phyloP scores from a whole-genome alignment of 2,329 filamentous ascomycete genomes.

The Setomelanomma holmii region DNA sequence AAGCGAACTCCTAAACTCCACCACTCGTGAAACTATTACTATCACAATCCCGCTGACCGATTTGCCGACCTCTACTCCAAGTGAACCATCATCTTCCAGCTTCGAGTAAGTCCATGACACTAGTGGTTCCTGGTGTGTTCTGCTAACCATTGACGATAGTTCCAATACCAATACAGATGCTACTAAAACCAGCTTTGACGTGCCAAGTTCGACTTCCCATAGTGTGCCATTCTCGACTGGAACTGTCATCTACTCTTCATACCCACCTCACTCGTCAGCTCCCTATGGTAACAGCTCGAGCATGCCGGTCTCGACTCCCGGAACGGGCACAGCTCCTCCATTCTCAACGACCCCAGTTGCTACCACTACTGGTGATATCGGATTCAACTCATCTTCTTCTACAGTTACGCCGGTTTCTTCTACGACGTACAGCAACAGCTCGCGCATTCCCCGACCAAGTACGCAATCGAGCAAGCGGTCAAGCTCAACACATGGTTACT shows the following conservation, averaged over 20 bases:
- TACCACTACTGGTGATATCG: neutral
- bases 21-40: neutral
- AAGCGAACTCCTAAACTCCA: conserved; percentile 9
- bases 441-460: conserved; percentile 4
- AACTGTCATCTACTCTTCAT: conserved; percentile 6
- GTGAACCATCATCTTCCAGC: neutral
- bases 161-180: conserved; percentile 26
- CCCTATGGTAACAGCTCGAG: conserved; percentile 19
- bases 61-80: neutral
- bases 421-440: conserved; percentile 6
- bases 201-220: conserved; percentile 8
- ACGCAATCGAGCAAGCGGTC: neutral
- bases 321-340: conserved; percentile 12
- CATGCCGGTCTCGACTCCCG: conserved; percentile 2
- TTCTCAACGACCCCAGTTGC: neutral
- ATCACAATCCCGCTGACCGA: conserved; percentile 7
- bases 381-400: neutral
- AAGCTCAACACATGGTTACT: conserved; percentile 9
- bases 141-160: neutral
- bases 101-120: neutral
- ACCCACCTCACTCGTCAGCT: conserved; percentile 7
- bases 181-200: conserved; percentile 26
- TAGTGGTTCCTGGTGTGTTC: no score
- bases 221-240: conserved; percentile 14
- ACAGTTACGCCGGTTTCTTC: neutral